Evolutionary conservation across 371 early-diverging fungal species (phyloP).

Genomic region (Apophysomyces sp.): DNA sequence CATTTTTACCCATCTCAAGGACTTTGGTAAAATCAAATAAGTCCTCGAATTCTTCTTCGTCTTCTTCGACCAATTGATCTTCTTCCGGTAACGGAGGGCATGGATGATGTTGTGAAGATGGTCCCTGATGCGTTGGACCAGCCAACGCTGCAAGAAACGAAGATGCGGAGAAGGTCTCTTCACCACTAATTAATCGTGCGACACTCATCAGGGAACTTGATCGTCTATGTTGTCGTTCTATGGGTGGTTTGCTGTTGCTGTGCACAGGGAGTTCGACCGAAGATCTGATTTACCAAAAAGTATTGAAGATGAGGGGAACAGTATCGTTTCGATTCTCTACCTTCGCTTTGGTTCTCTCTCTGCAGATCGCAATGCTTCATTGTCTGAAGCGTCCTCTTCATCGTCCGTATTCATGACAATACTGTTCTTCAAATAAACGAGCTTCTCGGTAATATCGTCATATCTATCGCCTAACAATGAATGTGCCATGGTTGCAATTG

Average conservation of each 20-base stretch:
- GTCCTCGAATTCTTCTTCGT: constrained; percentile 26
- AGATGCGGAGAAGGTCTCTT: background rate
- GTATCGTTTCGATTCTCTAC: too few species aligned
- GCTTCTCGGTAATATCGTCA: constrained; percentile 43
- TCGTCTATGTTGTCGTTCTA: background rate
- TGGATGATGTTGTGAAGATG: background rate
- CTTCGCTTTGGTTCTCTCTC: too few species aligned
- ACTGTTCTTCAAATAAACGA: constrained; percentile 46
- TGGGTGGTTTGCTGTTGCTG: background rate
- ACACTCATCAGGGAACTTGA: background rate
- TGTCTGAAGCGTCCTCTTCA: constrained; percentile 25
- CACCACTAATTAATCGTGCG: background rate
- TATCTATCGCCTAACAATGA: constrained; percentile 37
- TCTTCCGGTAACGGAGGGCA: background rate
- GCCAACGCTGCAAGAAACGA: background rate
- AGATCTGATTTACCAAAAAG: too few species aligned
- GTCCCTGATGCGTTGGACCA: background rate
- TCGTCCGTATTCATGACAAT: constrained; percentile 45
- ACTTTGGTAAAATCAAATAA: constrained; percentile 45
- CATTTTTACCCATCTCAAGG: constrained; percentile 37
- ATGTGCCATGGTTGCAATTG: constrained; percentile 32
- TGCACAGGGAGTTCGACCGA: too few species aligned
- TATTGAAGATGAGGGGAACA: too few species aligned
- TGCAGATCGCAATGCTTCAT: background rate
- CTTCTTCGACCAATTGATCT: constrained; percentile 3